Base-by-base conservation (phyloP, 1,284 basidiomycete genomes). In the Malassezia yamatoensis region DNA sequence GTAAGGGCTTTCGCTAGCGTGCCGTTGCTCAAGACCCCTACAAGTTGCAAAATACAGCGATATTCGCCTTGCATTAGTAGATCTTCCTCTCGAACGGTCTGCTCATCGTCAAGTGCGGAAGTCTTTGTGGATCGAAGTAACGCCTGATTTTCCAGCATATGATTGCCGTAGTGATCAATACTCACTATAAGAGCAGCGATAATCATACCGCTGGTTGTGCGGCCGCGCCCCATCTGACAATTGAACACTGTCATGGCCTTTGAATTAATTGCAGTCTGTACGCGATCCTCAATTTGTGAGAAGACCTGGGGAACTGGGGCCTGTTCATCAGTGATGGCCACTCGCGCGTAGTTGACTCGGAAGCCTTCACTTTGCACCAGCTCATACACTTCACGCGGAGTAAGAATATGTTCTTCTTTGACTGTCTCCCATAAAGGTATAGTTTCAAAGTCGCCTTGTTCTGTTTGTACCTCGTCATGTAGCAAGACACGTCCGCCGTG, bases 391-490 rank as follows among this genome's bases (percentile, higher is more conserved):
- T 93, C 90, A 58, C 85, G 80, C 1, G 94, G 93, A 0, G 94
- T 99, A 80, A 94, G 83, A 60, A 98, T 89, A 58, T 98, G 90
- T 21, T 81, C 79, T 56, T 89, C 86, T 2, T 81, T 78, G 24
- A 91, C 84, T 6, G 81, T 83, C 76, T 93, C 89, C 91, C 90
- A 94, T 33, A 79, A 76, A 5, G 72, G 72, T n/a, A 74, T 63
- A 15, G 78, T 72, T 16, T 71, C 83, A 76, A 91, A 98, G 2
- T 83, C 81, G 1, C 93, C 93, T 0, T 90, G 87, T 32, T 87
- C 82, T 58, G 90, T 90, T 75, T 96, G 90, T 16, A 93, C 82
- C 77, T 99, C 94, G 70, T 99, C 94, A 64, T 99, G 94, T 33
- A 78, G 60, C 16, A 99, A 78, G 36, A 99, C 83, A 32, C 88